Evolutionary conservation across 768 basidiomycete genomes (phyloP).

Genomic region (Suillus bovinus): DNA sequence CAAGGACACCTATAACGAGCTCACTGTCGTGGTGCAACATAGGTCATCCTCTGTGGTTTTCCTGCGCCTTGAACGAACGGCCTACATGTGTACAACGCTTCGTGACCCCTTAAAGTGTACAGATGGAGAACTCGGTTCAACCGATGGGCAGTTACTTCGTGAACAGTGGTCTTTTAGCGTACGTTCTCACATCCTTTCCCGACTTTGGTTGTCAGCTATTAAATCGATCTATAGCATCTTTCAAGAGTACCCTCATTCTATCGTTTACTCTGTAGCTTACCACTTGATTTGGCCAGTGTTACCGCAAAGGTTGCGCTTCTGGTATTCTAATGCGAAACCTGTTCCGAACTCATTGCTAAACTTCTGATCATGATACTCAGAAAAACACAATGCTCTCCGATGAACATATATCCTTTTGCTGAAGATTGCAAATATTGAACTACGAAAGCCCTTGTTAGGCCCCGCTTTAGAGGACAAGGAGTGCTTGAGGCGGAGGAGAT

Average conservation of each 20-base stretch:
- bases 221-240: constrained; percentile 23
- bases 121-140: neutral
- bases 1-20: neutral
- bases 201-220: constrained; percentile 22
- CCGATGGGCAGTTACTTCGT: constrained; percentile 17
- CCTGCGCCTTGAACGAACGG: neutral
- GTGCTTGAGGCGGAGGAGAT: constrained; percentile 14
- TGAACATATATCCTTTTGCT: constrained; percentile 17
- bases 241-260: constrained; percentile 21
- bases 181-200: constrained; percentile 19
- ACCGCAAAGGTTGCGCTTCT: constrained; percentile 27
- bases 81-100: neutral
- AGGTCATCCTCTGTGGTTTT: neutral
- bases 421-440: constrained; percentile 12
- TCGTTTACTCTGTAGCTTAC: constrained; percentile 19
- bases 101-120: neutral
- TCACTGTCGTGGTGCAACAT: neutral
- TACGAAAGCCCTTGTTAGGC: constrained; percentile 10
- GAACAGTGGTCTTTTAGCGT: constrained; percentile 22
- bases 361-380: constrained; percentile 14
- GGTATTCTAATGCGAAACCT: constrained; percentile 11
- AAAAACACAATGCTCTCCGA: constrained; percentile 17
- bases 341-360: constrained; percentile 1
- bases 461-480: constrained; percentile 9
- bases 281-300: constrained; percentile 26